Evolutionary conservation across 192 early-diverging fungal species (phyloP).

Genomic region (Lobulomyces angularis): DNA sequence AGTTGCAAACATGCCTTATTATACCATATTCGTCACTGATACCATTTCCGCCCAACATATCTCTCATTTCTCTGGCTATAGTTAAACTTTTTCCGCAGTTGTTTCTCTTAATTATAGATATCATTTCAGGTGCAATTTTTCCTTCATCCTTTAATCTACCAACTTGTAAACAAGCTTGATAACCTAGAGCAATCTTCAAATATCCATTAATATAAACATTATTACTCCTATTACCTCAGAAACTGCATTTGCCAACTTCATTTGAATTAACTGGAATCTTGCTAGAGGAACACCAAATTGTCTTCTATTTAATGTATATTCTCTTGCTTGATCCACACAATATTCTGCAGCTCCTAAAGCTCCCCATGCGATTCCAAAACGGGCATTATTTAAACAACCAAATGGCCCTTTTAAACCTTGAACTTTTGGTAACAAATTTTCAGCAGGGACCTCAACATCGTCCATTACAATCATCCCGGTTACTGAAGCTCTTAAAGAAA

Average conservation of each 20-base stretch:
- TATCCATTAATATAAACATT: background rate
- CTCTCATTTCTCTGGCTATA: slow-evolving; percentile 79
- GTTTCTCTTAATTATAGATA: slow-evolving; percentile 93
- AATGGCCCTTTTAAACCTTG: slow-evolving; percentile 85
- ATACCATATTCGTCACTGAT: slow-evolving; percentile 77
- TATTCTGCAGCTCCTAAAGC: slow-evolving; percentile 87
- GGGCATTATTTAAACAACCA: slow-evolving; percentile 93
- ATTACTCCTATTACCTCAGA: slow-evolving; percentile 50
- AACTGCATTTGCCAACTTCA: slow-evolving; percentile 89
- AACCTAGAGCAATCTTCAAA: slow-evolving; percentile 60
- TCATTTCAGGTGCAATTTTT: slow-evolving; percentile 83
- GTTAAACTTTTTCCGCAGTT: slow-evolving; percentile 86
- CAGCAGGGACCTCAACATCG: slow-evolving; percentile 80
- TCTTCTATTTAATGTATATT: slow-evolving; percentile 72
- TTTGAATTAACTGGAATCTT: slow-evolving; percentile 87
- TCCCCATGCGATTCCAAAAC: slow-evolving; percentile 95
- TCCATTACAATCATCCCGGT: slow-evolving; percentile 99
- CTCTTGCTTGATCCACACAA: slow-evolving; percentile 76
- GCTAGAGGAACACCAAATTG: slow-evolving; percentile 92
- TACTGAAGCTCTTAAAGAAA: slow-evolving; percentile 82
- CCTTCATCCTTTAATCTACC: slow-evolving; percentile 84
- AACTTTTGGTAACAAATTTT: slow-evolving; percentile 85
- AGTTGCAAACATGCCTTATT: slow-evolving; percentile 84
- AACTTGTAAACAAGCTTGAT: slow-evolving; percentile 79
- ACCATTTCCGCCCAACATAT: slow-evolving; percentile 93